Conservation (phyloP, 148 eudicot genomes). For the Camellia sinensis region DNA sequence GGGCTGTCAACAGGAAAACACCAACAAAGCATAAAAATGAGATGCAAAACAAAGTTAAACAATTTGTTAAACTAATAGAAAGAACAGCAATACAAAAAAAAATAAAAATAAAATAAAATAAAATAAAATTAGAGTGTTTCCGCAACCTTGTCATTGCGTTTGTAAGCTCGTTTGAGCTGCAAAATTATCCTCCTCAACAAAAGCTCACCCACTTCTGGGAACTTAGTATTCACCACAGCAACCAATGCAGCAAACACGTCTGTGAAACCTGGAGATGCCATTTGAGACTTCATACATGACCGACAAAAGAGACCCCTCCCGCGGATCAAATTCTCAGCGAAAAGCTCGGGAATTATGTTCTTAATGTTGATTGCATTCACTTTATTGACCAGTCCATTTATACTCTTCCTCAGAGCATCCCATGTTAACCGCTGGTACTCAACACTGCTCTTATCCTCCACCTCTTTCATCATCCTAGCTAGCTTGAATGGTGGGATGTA, state of each 20-base stretch:
- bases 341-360: slow-evolving; percentile 73
- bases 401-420: slow-evolving; percentile 94
- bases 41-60: background rate
- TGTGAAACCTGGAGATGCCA: slow-evolving; percentile 92
- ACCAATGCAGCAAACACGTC: slow-evolving; percentile 86
- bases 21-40: background rate
- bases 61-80: background rate
- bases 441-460: slow-evolving; percentile 71
- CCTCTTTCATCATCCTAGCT: slow-evolving; percentile 80
- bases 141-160: slow-evolving; percentile 80
- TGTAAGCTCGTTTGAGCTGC: slow-evolving; percentile 80
- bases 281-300: slow-evolving; percentile 86
- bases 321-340: slow-evolving; percentile 76
- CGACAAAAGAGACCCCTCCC: slow-evolving; percentile 90
- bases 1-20: slow-evolving; percentile 43
- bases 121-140: background rate
- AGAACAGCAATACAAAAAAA: background rate
- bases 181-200: slow-evolving; percentile 69
- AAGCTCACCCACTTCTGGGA: slow-evolving; percentile 85
- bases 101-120: no score
- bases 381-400: slow-evolving; percentile 83
- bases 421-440: slow-evolving; percentile 89
- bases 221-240: slow-evolving; percentile 82
- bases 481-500: slow-evolving; percentile 85
- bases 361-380: slow-evolving; percentile 84